Evolutionary conservation across 2,329 filamentous ascomycete genomes (phyloP), one percentile per base, ranked within the genome.

Genomic region (Aureobasidium pullulans): DNA sequence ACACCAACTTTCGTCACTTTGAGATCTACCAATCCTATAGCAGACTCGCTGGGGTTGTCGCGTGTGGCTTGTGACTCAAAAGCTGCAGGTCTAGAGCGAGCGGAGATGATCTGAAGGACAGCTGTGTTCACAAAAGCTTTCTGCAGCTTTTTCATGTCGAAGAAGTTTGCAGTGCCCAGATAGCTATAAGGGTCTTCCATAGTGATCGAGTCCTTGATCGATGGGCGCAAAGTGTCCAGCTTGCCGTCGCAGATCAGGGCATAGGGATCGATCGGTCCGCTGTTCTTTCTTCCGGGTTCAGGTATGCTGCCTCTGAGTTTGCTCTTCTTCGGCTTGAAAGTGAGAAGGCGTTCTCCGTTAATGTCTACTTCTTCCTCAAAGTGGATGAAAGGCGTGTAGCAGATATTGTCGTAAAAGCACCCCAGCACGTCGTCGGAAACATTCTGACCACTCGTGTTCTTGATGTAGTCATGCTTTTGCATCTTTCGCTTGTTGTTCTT

Each of bases 401-500:
- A 89, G 50, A 99, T 96, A 70, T 99, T 99, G 76, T 99, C 94
- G 75, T 97, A 99, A 70, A 99, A 95, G 70, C 93, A 96, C 68
- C 91, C 91, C 13, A 97, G 79, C 43, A 97, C 89, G 64, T 97
- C 93, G 65, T 95, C 89, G 56, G 89, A 89, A n/a, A 97, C 89
- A 13, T 89, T 89, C 70, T 97, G 92, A 3, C 89, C 91, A 23
- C 85, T 86, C 0, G 92, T 95, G 71, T 97, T 97, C 73, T 95
- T 96, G 66, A 97, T 81, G 73, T 99, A 99, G 69, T 97, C 94
- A 0, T 82, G 77, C 70, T 96, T 95, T 69, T 96, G 91, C 94
- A 99, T 99, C 75, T 99, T 99, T 72, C 94, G 84, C 76, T 97
- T 97, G 77, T 97, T 97, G 77, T 97, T 99, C 75, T 96, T 96